phyloP scores from a whole-genome alignment of 257 asterid species.

The Petrea volubilis region DNA sequence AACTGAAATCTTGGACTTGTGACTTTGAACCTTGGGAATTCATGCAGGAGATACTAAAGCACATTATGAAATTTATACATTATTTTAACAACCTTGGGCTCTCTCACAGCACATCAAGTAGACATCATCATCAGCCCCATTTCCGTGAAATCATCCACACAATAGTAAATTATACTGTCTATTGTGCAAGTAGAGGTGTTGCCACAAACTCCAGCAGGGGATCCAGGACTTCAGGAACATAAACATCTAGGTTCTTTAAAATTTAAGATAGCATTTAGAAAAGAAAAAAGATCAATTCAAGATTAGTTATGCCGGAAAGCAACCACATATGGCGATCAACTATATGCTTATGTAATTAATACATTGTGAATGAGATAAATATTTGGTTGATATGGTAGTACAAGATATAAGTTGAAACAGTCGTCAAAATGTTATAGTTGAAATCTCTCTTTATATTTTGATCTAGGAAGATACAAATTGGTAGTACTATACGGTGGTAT shows the following conservation, averaged over 20 bases:
- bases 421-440: too few species aligned
- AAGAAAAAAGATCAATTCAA: not conserved
- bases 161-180: not conserved
- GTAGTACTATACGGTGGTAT: not conserved
- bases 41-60: not conserved
- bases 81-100: not conserved
- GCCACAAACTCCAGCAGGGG: too few species aligned
- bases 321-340: too few species aligned
- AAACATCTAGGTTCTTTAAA: too few species aligned
- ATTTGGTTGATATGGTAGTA: too few species aligned
- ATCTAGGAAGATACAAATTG: not conserved
- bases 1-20: not conserved
- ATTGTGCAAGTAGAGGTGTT: not conserved
- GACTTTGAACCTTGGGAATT: not conserved
- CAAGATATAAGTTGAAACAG: too few species aligned
- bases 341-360: too few species aligned
- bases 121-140: not conserved
- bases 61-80: not conserved
- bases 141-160: not conserved
- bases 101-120: not conserved
- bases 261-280: not conserved
- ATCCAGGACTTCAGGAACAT: not conserved
- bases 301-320: too few species aligned
- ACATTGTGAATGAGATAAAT: not conserved
- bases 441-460: not conserved